Evolutionary conservation across 179 eudicot species (phyloP).

Genomic region (Nepenthes alata): DNA sequence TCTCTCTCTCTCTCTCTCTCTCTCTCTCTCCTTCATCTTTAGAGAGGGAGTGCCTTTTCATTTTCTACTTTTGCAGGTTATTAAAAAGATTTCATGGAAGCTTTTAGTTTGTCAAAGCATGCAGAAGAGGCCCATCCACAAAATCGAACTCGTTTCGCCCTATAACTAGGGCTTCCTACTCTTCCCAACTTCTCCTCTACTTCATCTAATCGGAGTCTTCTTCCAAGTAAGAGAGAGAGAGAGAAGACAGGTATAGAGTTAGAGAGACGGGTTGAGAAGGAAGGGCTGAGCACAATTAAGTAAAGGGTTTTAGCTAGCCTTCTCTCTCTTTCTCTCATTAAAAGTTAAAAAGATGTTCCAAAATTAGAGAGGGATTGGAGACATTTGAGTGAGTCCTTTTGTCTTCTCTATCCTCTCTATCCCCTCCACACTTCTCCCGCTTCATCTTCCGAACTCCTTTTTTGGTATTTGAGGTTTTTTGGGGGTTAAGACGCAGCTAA

Average conservation of each 20-base stretch:
- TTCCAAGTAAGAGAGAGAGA: background rate
- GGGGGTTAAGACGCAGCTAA: background rate
- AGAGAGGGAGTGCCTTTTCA: background rate
- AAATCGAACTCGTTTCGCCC: background rate
- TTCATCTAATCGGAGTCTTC: background rate
- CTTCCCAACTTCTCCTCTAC: background rate
- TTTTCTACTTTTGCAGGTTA: background rate
- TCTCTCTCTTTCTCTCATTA: conserved; percentile 35
- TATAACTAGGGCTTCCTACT: background rate
- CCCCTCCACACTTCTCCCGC: background rate
- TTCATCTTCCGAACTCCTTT: background rate
- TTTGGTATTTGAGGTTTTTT: background rate
- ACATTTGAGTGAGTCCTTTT: conserved; percentile 38
- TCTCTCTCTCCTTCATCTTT: conserved; percentile 5
- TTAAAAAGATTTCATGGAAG: background rate
- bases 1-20: conserved; percentile 1
- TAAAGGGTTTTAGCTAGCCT: conserved; percentile 10
- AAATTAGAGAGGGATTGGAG: conserved; percentile 62
- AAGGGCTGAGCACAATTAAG: background rate
- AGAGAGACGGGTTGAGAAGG: no score
- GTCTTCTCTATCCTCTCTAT: conserved; percentile 3
- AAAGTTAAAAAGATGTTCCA: background rate
- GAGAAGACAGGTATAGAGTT: no score
- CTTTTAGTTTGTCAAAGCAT: conserved; percentile 29
- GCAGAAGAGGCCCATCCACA: conserved; percentile 15